Percentiles rank a stretch among this genome's conserved stretches.
Conservation (phyloP, 2,329 filamentous ascomycete species). For the Macrophomina phaseolina region DNA sequence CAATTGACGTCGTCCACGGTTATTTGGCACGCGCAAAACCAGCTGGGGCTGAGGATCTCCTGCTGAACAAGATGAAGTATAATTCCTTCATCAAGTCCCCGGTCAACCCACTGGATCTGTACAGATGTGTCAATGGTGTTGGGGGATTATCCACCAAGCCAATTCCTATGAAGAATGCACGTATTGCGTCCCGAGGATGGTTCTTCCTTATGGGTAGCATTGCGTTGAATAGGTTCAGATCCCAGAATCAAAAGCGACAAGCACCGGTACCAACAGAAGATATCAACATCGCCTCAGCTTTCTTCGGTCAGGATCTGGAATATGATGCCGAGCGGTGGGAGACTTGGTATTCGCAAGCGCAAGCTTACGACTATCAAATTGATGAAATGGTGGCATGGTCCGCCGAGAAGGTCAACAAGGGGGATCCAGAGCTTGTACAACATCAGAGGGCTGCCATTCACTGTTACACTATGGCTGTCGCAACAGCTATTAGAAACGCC, state of each 20-base stretch:
- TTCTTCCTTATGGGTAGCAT: conserved; percentile 91
- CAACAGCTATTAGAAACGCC: conserved; percentile 63
- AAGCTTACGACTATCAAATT: conserved; percentile 85
- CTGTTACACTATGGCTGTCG: conserved; percentile 73
- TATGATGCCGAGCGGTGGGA: conserved; percentile 85
- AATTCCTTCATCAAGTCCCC: conserved; percentile 81
- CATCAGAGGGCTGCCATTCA: conserved; percentile 83
- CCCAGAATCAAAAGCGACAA: conserved; percentile 79
- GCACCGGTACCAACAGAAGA: conserved; percentile 82
- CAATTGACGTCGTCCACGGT: conserved; percentile 92
- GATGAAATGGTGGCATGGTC: conserved; percentile 89
- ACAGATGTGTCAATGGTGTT: conserved; percentile 78
- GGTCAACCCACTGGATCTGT: conserved; percentile 80
- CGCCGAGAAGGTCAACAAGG: conserved; percentile 89
- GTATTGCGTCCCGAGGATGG: conserved; percentile 82
- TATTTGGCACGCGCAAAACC: conserved; percentile 79
- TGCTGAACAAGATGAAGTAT: conserved; percentile 86
- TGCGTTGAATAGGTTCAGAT: conserved; percentile 82
- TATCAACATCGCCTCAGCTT: conserved; percentile 78
- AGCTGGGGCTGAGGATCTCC: conserved; percentile 68
- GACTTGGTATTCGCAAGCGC: conserved; percentile 86
- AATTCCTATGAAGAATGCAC: conserved; percentile 68
- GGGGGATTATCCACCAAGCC: conserved; percentile 53
- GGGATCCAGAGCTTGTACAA: conserved; percentile 73
- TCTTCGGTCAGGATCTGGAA: conserved; percentile 81